Percentiles rank a stretch among this genome's conserved stretches.
Conservation (phyloP, 2,329 filamentous ascomycete species). For the Reticulascus tulasneorum region DNA sequence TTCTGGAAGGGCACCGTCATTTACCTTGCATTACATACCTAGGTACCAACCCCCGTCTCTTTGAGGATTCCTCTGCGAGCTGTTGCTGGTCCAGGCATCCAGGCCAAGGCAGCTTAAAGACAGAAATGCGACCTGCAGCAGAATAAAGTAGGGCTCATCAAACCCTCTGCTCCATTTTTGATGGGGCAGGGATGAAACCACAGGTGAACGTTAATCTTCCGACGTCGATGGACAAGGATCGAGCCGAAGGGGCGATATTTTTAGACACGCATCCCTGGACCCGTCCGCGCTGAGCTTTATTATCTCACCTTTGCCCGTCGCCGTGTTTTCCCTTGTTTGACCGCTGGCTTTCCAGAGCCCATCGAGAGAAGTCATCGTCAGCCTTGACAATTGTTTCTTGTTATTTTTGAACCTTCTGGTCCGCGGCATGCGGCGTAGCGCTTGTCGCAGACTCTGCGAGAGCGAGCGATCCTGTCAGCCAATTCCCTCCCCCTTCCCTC, state of each 20-base stretch:
- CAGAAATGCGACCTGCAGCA: not conserved
- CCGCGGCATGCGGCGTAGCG: constrained; percentile 5
- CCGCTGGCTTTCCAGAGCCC: no score
- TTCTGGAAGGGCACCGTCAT: no score
- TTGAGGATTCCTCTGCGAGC: constrained; percentile 4
- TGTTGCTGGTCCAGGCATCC: not conserved
- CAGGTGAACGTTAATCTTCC: constrained; percentile 13
- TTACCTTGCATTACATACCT: no score
- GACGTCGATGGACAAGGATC: constrained; percentile 12
- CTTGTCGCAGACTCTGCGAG: constrained; percentile 11
- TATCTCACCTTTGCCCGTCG: constrained; percentile 13
- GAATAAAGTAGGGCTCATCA: not conserved
- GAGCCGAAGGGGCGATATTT: constrained; percentile 12
- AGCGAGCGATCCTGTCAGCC: constrained; percentile 6
- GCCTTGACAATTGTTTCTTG: constrained; percentile 7
- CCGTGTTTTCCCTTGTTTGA: no score
- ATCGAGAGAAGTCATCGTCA: constrained; percentile 7
- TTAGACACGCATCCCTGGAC: constrained; percentile 10
- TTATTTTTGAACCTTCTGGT: constrained; percentile 1
- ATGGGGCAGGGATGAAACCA: constrained; percentile 13
- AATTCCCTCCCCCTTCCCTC: constrained; percentile 6
- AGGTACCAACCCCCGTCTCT: constrained; percentile 3
- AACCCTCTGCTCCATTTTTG: constrained; percentile 9
- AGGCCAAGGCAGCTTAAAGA: no score
- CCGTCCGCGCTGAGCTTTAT: constrained; percentile 4